Percentiles rank a stretch among this genome's conserved stretches.
Conservation (phyloP, 345 rosid species). For the Mallotus nudiflorus region DNA sequence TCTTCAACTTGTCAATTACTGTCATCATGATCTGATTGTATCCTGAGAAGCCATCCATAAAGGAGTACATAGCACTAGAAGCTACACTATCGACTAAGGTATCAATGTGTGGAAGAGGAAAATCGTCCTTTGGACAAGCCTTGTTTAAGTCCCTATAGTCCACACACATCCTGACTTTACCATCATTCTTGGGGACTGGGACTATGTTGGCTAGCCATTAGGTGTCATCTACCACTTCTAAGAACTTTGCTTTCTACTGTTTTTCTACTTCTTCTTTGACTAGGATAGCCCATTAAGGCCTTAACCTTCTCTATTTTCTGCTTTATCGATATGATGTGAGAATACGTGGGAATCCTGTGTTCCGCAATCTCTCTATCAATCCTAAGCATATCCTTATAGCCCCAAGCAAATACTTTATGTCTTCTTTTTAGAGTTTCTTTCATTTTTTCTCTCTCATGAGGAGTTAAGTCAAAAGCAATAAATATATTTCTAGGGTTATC, state of each 20-base stretch:
- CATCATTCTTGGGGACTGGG: not conserved
- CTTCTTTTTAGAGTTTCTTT: no score
- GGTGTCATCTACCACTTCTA: not conserved
- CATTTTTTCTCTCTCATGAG: no score
- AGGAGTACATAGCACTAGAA: not conserved
- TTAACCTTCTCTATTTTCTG: no score
- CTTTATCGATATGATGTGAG: no score
- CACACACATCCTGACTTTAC: not conserved
- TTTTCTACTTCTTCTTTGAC: no score
- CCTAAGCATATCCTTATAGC: no score
- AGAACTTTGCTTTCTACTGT: not conserved
- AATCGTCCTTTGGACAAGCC: not conserved
- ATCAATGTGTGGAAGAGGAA: not conserved
- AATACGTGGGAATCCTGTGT: no score
- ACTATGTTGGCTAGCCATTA: not conserved
- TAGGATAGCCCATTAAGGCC: no score
- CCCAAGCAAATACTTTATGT: no score
- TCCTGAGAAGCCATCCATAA: not conserved
- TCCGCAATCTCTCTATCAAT: no score
- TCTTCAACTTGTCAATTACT: not conserved
- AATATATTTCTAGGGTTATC: no score
- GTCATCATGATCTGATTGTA: not conserved
- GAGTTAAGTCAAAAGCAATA: no score
- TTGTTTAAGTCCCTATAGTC: not conserved
- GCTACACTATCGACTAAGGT: not conserved